Evolutionary conservation across 495 filamentous ascomycete genomes (phyloP), one percentile per base, ranked within the genome.

Genomic region (Talaromyces liani): DNA sequence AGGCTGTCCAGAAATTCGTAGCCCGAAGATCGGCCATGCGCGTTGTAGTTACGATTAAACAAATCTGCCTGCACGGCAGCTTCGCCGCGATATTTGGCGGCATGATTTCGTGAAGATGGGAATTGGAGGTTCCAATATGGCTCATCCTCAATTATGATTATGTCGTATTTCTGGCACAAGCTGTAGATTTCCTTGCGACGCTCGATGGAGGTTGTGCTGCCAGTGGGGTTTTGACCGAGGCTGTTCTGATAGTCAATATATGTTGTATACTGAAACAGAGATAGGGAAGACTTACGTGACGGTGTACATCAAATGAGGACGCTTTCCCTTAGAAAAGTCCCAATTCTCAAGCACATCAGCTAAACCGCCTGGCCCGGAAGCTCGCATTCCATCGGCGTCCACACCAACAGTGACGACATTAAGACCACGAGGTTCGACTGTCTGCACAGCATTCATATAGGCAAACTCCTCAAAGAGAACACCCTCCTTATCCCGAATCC

Each of bases 61-160:
- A 69, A 47, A 54, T 63, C 55, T 22, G 60, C 47, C 34, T 65
- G 63, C 14, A 60, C 27, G n/a, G 33, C 58, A 33, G 27, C 60
- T 2, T 53, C 51, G 20, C 72, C 72, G n/a, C 79, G 77, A 57
- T 73, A 70, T 56, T 67, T 63, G 18, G 74, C 70, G 63, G 78
- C 71, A 60, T 65, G 58, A 25, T 65, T 64, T 39, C 79, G 77
- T 4, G 87, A 86, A 3, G 88, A 90, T 2, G 91, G 91, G 67
- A 84, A 97, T 69, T 97, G 93, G 12, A 98, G 82, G 70, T 94
- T 93, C 91, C 92, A 98, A 76, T 98, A 98, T 2, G 93, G 93
- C 62, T 96, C 92, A 70, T 98, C 93, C 75, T 98, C 93, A 66
- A 95, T 77, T 65, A 97, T 96, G 68, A 97, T 85, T 63, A 98